A percentile compares a stretch with the other conserved stretches of the same genome.
These are phyloP conservation scores for Basidiobolus meristosporus DNA, from an alignment of 371 early-diverging fungal genomes.

Conservation along the genomic window DNA sequence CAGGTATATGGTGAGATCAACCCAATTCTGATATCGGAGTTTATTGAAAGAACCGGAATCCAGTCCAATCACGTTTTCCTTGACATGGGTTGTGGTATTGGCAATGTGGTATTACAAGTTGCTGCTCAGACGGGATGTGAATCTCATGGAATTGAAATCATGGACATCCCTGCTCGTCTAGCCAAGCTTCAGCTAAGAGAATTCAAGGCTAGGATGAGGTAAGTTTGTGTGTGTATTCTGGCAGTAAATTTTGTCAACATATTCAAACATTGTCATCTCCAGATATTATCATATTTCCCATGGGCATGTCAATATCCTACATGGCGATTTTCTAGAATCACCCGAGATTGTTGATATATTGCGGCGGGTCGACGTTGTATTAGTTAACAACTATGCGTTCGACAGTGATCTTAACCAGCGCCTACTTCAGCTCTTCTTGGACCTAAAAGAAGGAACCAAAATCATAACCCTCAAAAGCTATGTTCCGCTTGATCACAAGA, in stretches of 20 bases:
- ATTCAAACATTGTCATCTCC: no score
- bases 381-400: conserved; percentile 91
- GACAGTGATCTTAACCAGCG: conserved; percentile 61
- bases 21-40: conserved; percentile 59
- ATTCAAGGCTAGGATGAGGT: conserved; percentile 65
- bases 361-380: conserved; percentile 69
- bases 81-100: conserved; percentile 89
- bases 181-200: conserved; percentile 63
- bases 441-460: conserved; percentile 76
- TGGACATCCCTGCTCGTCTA: conserved; percentile 68
- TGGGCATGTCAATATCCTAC: conserved; percentile 39
- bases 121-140: conserved; percentile 75
- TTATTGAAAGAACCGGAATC: conserved; percentile 54
- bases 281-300: conserved; percentile 41
- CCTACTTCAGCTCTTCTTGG: conserved; percentile 66
- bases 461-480: conserved; percentile 67
- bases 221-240: conserved; percentile 8
- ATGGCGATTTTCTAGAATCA: conserved; percentile 57
- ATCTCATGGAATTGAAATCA: conserved; percentile 79
- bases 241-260: neutral
- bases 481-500: conserved; percentile 54
- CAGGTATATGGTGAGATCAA: conserved; percentile 92
- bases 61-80: conserved; percentile 54
- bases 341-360: conserved; percentile 39
- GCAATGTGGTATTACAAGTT: conserved; percentile 89